Percentiles rank a stretch among this genome's conserved stretches.
Evolutionary conservation across 768 basidiomycete genomes (phyloP).

Genomic region (Russula sp.): DNA sequence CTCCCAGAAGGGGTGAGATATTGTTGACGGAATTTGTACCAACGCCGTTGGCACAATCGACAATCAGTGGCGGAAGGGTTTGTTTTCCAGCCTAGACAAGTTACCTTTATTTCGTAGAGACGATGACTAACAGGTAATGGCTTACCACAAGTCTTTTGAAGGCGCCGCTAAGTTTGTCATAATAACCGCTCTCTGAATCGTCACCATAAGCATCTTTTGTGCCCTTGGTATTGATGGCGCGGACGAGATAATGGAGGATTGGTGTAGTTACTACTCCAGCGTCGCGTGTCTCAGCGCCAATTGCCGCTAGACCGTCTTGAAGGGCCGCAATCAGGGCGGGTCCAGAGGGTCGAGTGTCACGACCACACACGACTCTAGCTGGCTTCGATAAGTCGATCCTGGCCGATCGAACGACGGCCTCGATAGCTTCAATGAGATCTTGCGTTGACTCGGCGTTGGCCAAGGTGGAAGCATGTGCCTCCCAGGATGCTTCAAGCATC

Average conservation of each 20-base stretch:
- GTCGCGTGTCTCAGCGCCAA: constrained; percentile 65
- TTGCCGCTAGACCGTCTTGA: constrained; percentile 75
- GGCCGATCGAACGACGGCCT: constrained; percentile 54
- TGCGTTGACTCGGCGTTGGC: constrained; percentile 79
- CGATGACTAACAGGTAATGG: constrained; percentile 25
- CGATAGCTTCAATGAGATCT: constrained; percentile 65
- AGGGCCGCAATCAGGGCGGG: constrained; percentile 70
- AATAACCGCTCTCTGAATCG: constrained; percentile 80
- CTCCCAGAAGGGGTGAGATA: constrained; percentile 57
- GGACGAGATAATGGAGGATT: constrained; percentile 91
- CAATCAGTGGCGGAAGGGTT: constrained; percentile 56
- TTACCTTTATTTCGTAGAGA: constrained; percentile 11
- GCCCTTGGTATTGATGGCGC: constrained; percentile 82
- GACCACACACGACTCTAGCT: constrained; percentile 81
- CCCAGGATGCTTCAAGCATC: constrained; percentile 96
- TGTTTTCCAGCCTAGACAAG: constrained; percentile 54
- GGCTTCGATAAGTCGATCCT: constrained; percentile 80
- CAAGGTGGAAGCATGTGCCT: constrained; percentile 76
- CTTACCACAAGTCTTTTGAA: constrained; percentile 87
- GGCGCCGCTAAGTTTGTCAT: constrained; percentile 71
- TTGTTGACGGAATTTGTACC: constrained; percentile 70
- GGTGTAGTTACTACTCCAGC: constrained; percentile 91
- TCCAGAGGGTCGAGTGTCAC: constrained; percentile 92
- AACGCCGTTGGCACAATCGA: constrained; percentile 99
- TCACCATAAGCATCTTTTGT: constrained; percentile 76